Base-by-base conservation (phyloP, 2,329 filamentous ascomycete genomes). In the Talaromyces sp. region DNA sequence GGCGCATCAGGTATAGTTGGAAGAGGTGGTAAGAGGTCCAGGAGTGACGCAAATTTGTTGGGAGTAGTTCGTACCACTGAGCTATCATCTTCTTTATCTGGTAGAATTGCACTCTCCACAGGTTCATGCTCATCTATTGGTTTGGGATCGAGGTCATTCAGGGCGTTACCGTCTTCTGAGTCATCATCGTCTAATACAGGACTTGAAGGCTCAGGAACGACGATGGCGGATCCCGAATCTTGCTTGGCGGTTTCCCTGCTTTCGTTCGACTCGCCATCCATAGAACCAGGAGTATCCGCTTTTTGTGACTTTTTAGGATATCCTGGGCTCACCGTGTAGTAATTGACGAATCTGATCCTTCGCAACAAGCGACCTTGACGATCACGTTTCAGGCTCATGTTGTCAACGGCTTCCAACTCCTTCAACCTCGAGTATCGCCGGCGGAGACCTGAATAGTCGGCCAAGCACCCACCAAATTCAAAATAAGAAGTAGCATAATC, bases 321-420 rank as follows among this genome's bases (percentile, higher is more conserved):
- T 21, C 92, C 92, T 10, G 89, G 88, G 65, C 89, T 92, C n/a
- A 89, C 84, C 1, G 92, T 96, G 71, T 93, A 96, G 72, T 96
- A 96, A 70, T 96, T 96, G 60, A 91, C 81, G 68, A 96, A 96
- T 17, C 91, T 83, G 11, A 95, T 84, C 57, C 88, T 64, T 63
- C 69, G 53, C 56, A 67, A 56, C 65, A 64, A 24, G 62, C 67
- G n/a, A 65, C 71, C 66, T 69, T 69, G 41, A 62, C 70, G 35
- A 65, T 69, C 65, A 59, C 70, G 62, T 69, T 66, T 59, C 57
- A 73, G 50, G 65, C 70, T 73, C 1, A 82, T 67, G 64, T 88
- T 85, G 60, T 90, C 83, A 4, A 86, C 78, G 68, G 90, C 87
- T 70, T 96, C 91, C 10, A 96, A 77, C 1, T 82, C 84, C 58